A percentile compares a stretch with the other conserved stretches of the same genome.
Conservation (phyloP, 176 grass and related monocot genomes). For the Oryza australiensis region DNA sequence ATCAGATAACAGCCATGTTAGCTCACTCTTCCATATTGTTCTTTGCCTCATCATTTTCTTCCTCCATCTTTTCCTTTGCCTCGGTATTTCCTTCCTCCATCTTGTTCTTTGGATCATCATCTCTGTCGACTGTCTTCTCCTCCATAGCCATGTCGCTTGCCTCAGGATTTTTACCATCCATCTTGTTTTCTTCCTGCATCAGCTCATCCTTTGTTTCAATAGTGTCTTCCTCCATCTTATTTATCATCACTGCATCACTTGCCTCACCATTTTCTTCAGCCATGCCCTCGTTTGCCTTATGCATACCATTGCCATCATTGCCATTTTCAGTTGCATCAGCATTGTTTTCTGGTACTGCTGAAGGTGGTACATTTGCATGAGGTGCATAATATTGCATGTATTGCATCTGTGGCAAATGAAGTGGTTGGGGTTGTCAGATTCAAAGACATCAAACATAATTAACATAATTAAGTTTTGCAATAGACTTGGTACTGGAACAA, state of each 20-base stretch:
- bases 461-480: not conserved
- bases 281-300: slow-evolving; percentile 38
- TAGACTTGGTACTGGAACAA: not conserved
- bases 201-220: slow-evolving; percentile 23
- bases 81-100: slow-evolving; percentile 15
- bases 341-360: slow-evolving; percentile 30
- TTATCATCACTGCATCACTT: slow-evolving; percentile 15
- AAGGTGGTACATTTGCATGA: slow-evolving; percentile 40
- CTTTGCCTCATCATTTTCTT: slow-evolving; percentile 17
- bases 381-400: slow-evolving; percentile 60
- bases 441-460: not conserved
- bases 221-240: slow-evolving; percentile 36
- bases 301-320: slow-evolving; percentile 28
- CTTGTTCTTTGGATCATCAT: slow-evolving; percentile 8
- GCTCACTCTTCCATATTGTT: slow-evolving; percentile 43
- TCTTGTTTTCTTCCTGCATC: slow-evolving; percentile 35
- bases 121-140: not conserved
- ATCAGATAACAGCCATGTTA: not conserved
- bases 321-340: slow-evolving; percentile 45
- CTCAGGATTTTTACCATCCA: slow-evolving; percentile 9
- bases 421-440: slow-evolving; percentile 8
- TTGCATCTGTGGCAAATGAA: slow-evolving; percentile 65
- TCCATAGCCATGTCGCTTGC: slow-evolving; percentile 1
- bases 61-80: not conserved
- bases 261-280: slow-evolving; percentile 29